Base-by-base conservation (phyloP, 805 yeast genomes). In the Scheffersomyces spartinae region DNA sequence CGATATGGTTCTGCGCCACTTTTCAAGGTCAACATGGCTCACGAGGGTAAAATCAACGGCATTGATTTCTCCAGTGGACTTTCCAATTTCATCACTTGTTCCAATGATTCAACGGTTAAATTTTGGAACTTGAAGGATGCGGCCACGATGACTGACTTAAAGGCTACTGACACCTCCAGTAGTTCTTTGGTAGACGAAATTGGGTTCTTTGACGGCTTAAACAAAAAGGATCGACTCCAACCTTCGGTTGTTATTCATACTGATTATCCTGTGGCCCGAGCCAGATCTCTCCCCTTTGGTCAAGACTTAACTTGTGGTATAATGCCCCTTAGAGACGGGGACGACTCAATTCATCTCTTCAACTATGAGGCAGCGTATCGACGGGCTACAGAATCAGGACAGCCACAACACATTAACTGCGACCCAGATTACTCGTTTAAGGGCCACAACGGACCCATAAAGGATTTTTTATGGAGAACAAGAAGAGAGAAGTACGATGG, bases 251-350 rank as follows among this genome's bases (percentile, higher is more conserved):
- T 77, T 0, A 68, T 88, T 1, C 47, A 59, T 7, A 74, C 95
- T 0, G 79, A 69, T 21, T 88, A 77, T 45, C 96, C 97, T 0
- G 82, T 91, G 2, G 74, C 93, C 56, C 64, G 94, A 34, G 94
- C 96, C 1, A 56, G 97, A 24, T 74, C 77, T 30, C 58, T 86
- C 18, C 98, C 97, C 0, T 84, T 84, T 56, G 97, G 97, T 1
- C 63, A 67, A 17, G 66, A 60, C 22, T 43, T 43, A 22, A 78
- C 93, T 2, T 81, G 88, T 44, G 83, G 91, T 5, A 71, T 91
- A 2, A 79, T 85, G 81, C 98, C 98, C 0, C 61, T 81, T 30
- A 56, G 94, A 25, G 95, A 95, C 0, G 96, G 96, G 3, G 64
- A 68, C 11, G 74, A 79, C 45, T 55, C 74, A 2, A 55, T 76